Conservation (phyloP, 208 protist species). For the Trypanosoma melophagium region DNA sequence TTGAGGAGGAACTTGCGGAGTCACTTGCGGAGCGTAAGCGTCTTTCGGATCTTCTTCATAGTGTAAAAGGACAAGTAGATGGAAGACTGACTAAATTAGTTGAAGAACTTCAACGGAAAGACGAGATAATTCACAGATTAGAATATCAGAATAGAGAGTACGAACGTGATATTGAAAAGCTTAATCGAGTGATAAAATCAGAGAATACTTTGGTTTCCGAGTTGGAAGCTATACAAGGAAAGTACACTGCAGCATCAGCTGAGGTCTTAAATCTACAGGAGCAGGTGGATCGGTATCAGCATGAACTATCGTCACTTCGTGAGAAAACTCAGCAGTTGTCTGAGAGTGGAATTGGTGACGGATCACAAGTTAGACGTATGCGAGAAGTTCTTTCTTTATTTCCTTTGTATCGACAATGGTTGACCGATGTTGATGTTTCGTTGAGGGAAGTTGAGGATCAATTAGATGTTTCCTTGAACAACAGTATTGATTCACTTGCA, state of each 20-base stretch:
- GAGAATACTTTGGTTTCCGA: conserved; percentile 1
- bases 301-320: not conserved
- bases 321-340: not conserved
- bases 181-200: conserved; percentile 7
- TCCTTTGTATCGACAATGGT: conserved; percentile 14
- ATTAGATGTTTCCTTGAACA: conserved; percentile 6
- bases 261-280: conserved; percentile 4
- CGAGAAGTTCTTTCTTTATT: conserved; percentile 8
- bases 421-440: not conserved
- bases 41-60: conserved; percentile 13
- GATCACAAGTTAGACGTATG: not conserved
- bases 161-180: conserved; percentile 10
- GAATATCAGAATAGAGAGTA: conserved; percentile 16
- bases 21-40: conserved; percentile 15
- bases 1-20: conserved; percentile 8
- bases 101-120: conserved; percentile 11
- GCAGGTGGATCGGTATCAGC: conserved; percentile 5
- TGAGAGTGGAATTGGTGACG: not conserved
- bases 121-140: conserved; percentile 20
- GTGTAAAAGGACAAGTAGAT: conserved; percentile 14
- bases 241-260: not conserved
- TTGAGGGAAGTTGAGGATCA: conserved; percentile 16
- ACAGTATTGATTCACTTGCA: conserved; percentile 14
- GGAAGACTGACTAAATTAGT: conserved; percentile 12
- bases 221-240: conserved; percentile 9